Percentiles rank a stretch among this genome's conserved stretches.
These are phyloP conservation scores for Chamaecyparis obtusa DNA, from an alignment of 75 land plant genomes.

Conservation along the genomic window DNA sequence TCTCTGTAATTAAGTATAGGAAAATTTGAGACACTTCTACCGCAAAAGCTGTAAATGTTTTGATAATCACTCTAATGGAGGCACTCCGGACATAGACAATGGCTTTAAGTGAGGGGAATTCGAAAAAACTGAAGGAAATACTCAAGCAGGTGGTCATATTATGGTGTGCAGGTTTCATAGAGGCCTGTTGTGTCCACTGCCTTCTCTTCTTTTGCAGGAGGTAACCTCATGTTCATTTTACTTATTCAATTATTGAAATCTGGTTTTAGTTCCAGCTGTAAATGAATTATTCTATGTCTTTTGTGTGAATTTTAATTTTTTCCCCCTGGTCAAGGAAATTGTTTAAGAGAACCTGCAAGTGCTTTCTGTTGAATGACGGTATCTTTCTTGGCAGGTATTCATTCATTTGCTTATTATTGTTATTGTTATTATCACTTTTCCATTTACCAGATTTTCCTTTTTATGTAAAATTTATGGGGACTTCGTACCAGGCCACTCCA, in stretches of 20 bases:
- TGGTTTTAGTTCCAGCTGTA: not conserved
- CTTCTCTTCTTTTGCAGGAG: constrained; percentile 57
- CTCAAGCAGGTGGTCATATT: constrained; percentile 34
- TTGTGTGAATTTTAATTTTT: not conserved
- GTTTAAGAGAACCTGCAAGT: constrained; percentile 72
- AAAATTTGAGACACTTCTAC: not conserved
- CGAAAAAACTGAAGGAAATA: constrained; percentile 8
- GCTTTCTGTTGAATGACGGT: constrained; percentile 83
- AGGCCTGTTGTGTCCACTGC: constrained; percentile 78
- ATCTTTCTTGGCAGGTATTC: constrained; percentile 88
- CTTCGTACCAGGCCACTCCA: no score
- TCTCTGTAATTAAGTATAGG: no score
- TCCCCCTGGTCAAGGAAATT: constrained; percentile 62
- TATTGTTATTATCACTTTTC: not conserved
- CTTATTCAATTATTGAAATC: not conserved
- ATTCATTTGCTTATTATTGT: not conserved
- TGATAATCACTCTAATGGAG: not conserved
- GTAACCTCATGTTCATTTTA: constrained; percentile 12
- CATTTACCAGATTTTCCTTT: not conserved
- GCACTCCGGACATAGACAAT: no score
- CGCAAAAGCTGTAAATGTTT: not conserved
- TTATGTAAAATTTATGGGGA: not conserved
- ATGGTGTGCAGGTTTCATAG: constrained; percentile 78
- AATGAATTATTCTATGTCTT: not conserved
- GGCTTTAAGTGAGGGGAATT: not conserved